Percentiles rank a stretch among this genome's conserved stretches.
Evolutionary conservation across 192 early-diverging fungal species (phyloP).

Genomic region (Coemansia sp.): DNA sequence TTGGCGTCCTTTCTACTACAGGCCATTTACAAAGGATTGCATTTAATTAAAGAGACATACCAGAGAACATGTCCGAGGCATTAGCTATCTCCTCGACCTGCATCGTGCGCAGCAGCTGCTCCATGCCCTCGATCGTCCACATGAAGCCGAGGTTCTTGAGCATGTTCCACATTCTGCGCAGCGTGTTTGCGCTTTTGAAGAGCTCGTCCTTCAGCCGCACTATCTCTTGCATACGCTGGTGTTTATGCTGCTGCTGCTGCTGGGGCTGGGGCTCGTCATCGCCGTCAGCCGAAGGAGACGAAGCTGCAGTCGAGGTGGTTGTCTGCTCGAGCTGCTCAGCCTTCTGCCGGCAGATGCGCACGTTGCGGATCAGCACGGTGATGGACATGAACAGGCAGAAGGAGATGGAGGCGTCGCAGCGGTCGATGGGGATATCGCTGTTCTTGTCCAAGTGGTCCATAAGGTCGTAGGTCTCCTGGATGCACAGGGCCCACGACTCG

Average conservation of each 20-base stretch:
- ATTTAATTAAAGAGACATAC: slow-evolving; percentile 17
- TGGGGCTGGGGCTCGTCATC: neutral
- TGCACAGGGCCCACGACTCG: slow-evolving; percentile 43
- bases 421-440: slow-evolving; percentile 46
- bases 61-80: slow-evolving; percentile 33
- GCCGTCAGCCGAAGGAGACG: neutral
- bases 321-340: slow-evolving; percentile 1
- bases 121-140: slow-evolving; percentile 42
- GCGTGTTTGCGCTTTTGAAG: slow-evolving; percentile 8
- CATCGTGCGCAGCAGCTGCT: slow-evolving; percentile 42
- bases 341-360: slow-evolving; percentile 32
- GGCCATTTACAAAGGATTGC: no score
- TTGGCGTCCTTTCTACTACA: no score
- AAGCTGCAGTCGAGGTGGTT: neutral
- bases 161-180: slow-evolving; percentile 45
- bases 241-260: neutral
- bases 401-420: slow-evolving; percentile 38
- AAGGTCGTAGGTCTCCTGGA: slow-evolving; percentile 30
- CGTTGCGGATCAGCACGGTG: slow-evolving; percentile 46
- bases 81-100: slow-evolving; percentile 50
- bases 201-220: neutral
- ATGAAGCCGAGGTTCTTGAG: slow-evolving; percentile 44
- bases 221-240: neutral
- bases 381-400: slow-evolving; percentile 42
- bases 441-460: slow-evolving; percentile 41